Conservation (phyloP, 169 alveolate species). For the Miamiensis avidus region DNA sequence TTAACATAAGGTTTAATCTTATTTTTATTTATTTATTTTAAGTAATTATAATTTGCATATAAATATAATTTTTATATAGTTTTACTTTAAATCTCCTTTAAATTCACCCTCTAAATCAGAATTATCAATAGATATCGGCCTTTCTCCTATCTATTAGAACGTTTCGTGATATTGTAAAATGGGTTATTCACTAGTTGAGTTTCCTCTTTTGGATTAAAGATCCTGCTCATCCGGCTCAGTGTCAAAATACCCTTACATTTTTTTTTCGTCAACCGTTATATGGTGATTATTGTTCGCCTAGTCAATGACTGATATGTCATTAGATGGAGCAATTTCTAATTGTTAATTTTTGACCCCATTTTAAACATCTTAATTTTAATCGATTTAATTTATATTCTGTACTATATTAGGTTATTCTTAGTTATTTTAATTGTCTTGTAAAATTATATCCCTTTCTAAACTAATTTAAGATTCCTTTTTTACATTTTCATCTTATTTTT, state of each 20-base stretch:
- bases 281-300: background rate
- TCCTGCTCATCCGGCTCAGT: background rate
- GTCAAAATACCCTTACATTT: background rate
- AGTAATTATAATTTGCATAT: no score
- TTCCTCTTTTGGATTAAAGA: background rate
- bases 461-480: no score
- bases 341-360: background rate
- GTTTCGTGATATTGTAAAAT: background rate
- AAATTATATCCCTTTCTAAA: no score
- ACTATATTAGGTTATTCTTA: no score
- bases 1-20: constrained; percentile 8
- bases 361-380: no score
- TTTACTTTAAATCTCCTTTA: constrained; percentile 17
- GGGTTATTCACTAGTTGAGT: background rate
- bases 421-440: no score
- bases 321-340: background rate
- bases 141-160: background rate
- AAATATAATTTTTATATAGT: no score
- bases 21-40: no score
- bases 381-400: no score
- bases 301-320: background rate
- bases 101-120: constrained; percentile 29
- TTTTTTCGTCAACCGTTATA: background rate
- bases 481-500: no score
- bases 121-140: constrained; percentile 32